Base-by-base conservation (phyloP, 2,329 filamentous ascomycete species). In the Fusarium nelsonii region DNA sequence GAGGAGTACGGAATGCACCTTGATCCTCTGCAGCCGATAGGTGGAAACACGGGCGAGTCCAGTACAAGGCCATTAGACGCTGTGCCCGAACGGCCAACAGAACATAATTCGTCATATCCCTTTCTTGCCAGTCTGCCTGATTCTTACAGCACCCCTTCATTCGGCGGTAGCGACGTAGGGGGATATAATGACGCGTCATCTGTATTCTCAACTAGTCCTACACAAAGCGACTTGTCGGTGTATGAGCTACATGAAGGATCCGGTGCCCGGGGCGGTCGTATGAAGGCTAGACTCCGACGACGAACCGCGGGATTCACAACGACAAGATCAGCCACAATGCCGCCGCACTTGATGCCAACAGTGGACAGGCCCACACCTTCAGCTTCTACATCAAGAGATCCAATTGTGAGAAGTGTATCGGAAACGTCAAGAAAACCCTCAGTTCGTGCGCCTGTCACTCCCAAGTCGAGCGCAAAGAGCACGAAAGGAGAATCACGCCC, bases 181-280 rank as follows among this genome's bases (percentile, higher is more conserved):
- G 26, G 20, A 9, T 45, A 41, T n/a, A 33, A 69, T 14, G 55
- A 57, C 12, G 57, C 43, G 34, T 63, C 65, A 9, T 51, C 65
- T 28, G 20, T 55, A 18, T 49, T 53, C 20, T 67, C 58, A 28
- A 56, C 58, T 26, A 60, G 58, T 15, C 58, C 69, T 26, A 37
- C 50, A 4, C 45, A 66, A 37, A 64, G 64, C 23, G 67, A 68
- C 12, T 8, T 39, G 18, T 53, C 57, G 1, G 20, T 65, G 3
- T 74, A 69, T 30, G 72, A 78, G 45, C 59, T 79, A 3, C 76
- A 79, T 34, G 78, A 78, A 50, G 78, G 78, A 15, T 75, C 73
- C 14, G 76, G 76, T 15, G 61, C 64, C 16, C 69, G 66, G n/a
- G 65, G 68, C 43, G 68, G 70, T 44, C 58, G 68, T 69, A 71